phyloP scores from a whole-genome alignment of 345 rosid genomes.

The Populus simonii region DNA sequence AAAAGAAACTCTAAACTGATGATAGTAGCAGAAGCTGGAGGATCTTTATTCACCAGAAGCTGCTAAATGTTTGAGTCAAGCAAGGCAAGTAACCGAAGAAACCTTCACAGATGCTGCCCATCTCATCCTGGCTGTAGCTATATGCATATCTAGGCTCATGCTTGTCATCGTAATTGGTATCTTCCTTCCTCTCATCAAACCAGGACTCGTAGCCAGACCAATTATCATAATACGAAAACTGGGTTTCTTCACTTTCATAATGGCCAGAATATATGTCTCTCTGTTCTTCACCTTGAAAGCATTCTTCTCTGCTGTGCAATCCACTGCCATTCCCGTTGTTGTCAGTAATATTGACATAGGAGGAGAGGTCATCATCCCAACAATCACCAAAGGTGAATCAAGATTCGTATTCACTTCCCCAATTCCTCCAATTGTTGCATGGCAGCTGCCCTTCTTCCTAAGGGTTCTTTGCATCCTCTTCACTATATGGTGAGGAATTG shows the following conservation, averaged over 20 bases:
- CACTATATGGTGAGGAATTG: neutral
- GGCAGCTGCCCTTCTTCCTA: slow-evolving; percentile 11
- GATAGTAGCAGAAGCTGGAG: neutral
- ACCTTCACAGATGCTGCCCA: slow-evolving; percentile 17
- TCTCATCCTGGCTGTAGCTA: slow-evolving; percentile 11
- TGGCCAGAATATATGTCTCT: neutral
- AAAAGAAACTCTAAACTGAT: neutral
- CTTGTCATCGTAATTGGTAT: neutral
- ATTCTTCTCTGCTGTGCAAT: slow-evolving; percentile 7
- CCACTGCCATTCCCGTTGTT: neutral
- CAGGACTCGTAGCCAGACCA: slow-evolving; percentile 21
- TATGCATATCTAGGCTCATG: slow-evolving; percentile 6
- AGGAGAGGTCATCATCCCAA: slow-evolving; percentile 18
- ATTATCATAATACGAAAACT: slow-evolving; percentile 12
- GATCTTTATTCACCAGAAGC: neutral
- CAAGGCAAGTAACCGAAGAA: slow-evolving; percentile 42
- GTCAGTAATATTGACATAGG: neutral
- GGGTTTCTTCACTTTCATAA: slow-evolving; percentile 15
- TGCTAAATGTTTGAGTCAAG: slow-evolving; percentile 16
- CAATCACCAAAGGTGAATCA: neutral
- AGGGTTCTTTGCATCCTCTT: slow-evolving; percentile 6
- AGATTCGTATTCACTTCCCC: slow-evolving; percentile 11
- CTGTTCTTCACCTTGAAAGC: slow-evolving; percentile 14
- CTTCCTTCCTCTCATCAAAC: slow-evolving; percentile 16
- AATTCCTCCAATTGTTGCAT: slow-evolving; percentile 4